Base-by-base conservation (phyloP, 176 grass and related monocot species). In the Secale cereale region DNA sequence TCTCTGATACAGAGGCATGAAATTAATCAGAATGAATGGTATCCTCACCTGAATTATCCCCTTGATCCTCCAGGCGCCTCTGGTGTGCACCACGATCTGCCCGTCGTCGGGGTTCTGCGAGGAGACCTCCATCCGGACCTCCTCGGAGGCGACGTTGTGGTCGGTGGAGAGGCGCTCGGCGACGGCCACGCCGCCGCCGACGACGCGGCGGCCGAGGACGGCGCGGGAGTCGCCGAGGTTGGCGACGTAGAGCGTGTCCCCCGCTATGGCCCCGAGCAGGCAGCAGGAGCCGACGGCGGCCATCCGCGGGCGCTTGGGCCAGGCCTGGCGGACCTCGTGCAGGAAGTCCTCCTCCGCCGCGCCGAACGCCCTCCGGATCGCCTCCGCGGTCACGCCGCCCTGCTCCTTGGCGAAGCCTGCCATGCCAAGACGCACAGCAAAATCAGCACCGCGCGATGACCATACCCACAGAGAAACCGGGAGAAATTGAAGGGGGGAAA, bases 231-330 rank as follows among this genome's bases (percentile, higher is more conserved):
- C 95, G 39, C 95, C 95, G 74, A 88, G 81, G 70, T 97, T 97
- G 56, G 95, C 95, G 29, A 97, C 88, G 81, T 97, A 97, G 33
- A 97, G 82, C 76, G 88, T 91, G 62, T 94, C 92, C 20, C 88
- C 90, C 1, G 92, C 56, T 16, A 97, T 93, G 36, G 88, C 90
- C 19, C 95, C 92, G 59, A 97, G 81, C 70, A 97, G 86, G 91
- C 95, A 97, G 90, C 95, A 97, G 1, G 95, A 94, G 2, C 95
- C 95, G 14, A 94, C 90, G 46, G 95, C 89, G 5, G 95, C 92
- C 43, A 97, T 89, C 57, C 79, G 61, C 11, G 94, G 95, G 64
- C 65, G 92, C 78, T 48, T 72, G 7, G 37, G 48, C 90, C 90
- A 97, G 27, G 79, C 91, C 61, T 68, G 77, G 26, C 82, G 78